Base-by-base conservation (phyloP, 371 early-diverging fungal genomes). In the Rhizopus microsporus region DNA sequence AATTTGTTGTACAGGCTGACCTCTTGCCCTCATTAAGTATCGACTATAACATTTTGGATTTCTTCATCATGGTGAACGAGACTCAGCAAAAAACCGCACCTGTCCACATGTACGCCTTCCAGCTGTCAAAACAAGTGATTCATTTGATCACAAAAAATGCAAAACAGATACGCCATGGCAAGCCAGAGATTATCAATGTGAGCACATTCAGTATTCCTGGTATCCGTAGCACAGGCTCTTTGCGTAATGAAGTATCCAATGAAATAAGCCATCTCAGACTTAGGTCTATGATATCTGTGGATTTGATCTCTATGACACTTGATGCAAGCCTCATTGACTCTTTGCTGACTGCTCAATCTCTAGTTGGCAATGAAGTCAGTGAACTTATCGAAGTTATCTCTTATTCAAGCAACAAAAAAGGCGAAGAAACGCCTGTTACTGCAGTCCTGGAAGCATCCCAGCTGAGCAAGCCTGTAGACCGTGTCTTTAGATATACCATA, bases 291-390 rank as follows among this genome's bases (percentile, higher is more conserved):
- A 75, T 90, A 7, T 80, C 81, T 8, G 72, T 93, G 23, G 90
- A 85, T 56, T 69, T 87, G 60, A 78, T 92, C 7, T 82, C 86
- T 17, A 67, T 88, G 59, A 74, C 78, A 2, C 62, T 92, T 51
- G 81, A 87, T 59, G 90, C 80, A n/a, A 78, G 83, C 52, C 76
- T 92, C 65, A 77, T 92, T 56, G 91, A 92, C 51, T 88, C 91
- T 34, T 67, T 93, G 17, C 54, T 91, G 13, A 92, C 91, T 0
- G 84, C 91, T 3, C 93, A 92, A 47, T 88, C 89, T 2, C 67
- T 91, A 0, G 68, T 93, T 23, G 89, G 90, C 3, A 84, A 81
- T 43, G 94, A 93, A 68, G 62, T 90, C 42, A 91, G 86, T 56
- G 94, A 93, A 44, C 68, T 90, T 16, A 60, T 90, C 5, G 92